Conservation (phyloP, 805 yeast genomes). For the Lipomyces starkeyi region DNA sequence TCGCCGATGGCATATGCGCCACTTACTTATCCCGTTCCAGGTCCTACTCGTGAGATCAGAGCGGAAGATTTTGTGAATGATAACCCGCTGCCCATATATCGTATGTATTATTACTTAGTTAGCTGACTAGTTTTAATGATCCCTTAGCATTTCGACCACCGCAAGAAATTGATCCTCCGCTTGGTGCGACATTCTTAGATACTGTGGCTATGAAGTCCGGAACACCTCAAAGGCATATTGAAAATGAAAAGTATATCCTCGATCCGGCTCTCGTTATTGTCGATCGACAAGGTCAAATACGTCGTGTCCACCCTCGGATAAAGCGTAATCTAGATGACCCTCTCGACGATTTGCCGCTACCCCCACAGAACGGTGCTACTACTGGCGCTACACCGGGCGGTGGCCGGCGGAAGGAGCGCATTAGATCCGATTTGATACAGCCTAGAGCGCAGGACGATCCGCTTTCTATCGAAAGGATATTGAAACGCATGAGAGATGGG, state of each 20-base stretch:
- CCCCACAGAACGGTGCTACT: constrained; percentile 23
- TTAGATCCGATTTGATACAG: constrained; percentile 3
- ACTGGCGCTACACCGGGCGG: constrained; percentile 24
- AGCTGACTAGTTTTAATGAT: neutral
- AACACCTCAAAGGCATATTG: constrained; percentile 10
- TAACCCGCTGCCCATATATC: constrained; percentile 34
- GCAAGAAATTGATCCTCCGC: constrained; percentile 29
- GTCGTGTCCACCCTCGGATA: constrained; percentile 18
- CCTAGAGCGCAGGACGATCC: constrained; percentile 13
- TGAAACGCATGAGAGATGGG: constrained; percentile 27
- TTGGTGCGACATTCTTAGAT: constrained; percentile 38
- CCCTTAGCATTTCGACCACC: constrained; percentile 39
- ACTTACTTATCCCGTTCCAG: constrained; percentile 39
- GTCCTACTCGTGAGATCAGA: constrained; percentile 27
- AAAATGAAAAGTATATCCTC: constrained; percentile 12
- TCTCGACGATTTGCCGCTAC: constrained; percentile 21
- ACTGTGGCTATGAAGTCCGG: constrained; percentile 41
- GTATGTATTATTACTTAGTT: constrained; percentile 20
- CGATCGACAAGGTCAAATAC: constrained; percentile 16
- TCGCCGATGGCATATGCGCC: constrained; percentile 38
- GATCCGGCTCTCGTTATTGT: constrained; percentile 33
- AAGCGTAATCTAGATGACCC: constrained; percentile 25
- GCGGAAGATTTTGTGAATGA: constrained; percentile 35
- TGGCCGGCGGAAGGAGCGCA: constrained; percentile 19
- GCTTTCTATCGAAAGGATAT: constrained; percentile 16